Evolutionary conservation across 768 basidiomycete species (phyloP).

Genomic region (Coprinopsis marcescibilis): DNA sequence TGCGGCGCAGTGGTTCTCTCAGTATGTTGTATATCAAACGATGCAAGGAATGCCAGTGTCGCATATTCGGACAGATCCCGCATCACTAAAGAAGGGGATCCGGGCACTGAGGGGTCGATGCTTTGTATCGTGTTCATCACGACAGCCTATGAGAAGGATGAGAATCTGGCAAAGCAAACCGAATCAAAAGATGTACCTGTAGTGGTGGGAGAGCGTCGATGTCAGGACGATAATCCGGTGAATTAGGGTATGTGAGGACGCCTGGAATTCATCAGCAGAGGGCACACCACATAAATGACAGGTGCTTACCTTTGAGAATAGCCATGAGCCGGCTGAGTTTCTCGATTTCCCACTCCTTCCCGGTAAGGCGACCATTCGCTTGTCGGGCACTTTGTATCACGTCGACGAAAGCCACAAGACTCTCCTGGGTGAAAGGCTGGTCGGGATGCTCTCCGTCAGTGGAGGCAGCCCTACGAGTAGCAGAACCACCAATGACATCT

Average conservation of each 20-base stretch:
- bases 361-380: constrained; percentile 41
- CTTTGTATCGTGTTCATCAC: constrained; percentile 65
- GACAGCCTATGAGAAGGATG: constrained; percentile 42
- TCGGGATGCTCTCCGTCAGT: constrained; percentile 19
- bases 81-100: constrained; percentile 69
- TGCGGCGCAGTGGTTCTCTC: constrained; percentile 31
- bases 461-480: constrained; percentile 18
- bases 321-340: constrained; percentile 64
- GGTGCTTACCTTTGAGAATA: constrained; percentile 62
- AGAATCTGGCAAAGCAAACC: neutral
- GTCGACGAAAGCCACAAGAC: constrained; percentile 74
- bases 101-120: constrained; percentile 59
- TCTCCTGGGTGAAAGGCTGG: constrained; percentile 75
- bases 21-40: constrained; percentile 52
- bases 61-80: constrained; percentile 80
- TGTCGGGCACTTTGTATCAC: constrained; percentile 57
- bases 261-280: constrained; percentile 33
- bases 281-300: neutral
- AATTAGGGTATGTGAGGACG: constrained; percentile 72
- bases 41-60: constrained; percentile 82
- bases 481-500: constrained; percentile 54
- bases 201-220: constrained; percentile 76
- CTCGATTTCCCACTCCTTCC: constrained; percentile 60
- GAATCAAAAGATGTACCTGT: constrained; percentile 46
- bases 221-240: constrained; percentile 86